A percentile compares a stretch with the other conserved stretches of the same genome.
Conservation (phyloP, 2,329 filamentous ascomycete genomes). For the Ophioceras dolichostomum region DNA sequence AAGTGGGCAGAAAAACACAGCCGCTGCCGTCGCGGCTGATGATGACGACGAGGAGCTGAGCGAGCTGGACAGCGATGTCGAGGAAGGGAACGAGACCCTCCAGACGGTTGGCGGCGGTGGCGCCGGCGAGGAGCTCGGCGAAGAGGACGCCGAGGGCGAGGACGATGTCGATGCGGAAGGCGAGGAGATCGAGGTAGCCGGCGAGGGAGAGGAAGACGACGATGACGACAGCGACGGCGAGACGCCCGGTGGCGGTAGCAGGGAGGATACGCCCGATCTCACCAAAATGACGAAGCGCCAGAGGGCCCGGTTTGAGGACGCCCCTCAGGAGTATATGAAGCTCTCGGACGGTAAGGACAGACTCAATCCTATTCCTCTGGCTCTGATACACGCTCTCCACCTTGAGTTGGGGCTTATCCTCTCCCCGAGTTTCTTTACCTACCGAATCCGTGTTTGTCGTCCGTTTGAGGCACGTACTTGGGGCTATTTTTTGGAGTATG, state of each 20-base stretch:
- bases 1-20: not conserved
- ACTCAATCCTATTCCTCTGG: not conserved
- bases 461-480: too few species aligned
- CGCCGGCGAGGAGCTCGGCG: slow-evolving; percentile 15
- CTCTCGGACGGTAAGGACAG: slow-evolving; percentile 42
- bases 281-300: slow-evolving; percentile 50
- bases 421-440: not conserved
- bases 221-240: slow-evolving; percentile 30
- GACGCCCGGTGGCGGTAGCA: slow-evolving; percentile 23
- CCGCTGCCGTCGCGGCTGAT: not conserved
- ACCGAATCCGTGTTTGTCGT: too few species aligned
- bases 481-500: too few species aligned
- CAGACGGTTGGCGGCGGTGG: not conserved
- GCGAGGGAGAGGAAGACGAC: slow-evolving; percentile 20
- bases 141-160: slow-evolving; percentile 32
- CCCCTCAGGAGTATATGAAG: slow-evolving; percentile 43
- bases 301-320: slow-evolving; percentile 43
- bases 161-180: slow-evolving; percentile 27
- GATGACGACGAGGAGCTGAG: slow-evolving; percentile 45
- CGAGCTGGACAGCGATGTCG: slow-evolving; percentile 40
- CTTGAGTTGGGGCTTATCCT: not conserved
- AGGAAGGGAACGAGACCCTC: slow-evolving; percentile 33
- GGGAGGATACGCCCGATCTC: slow-evolving; percentile 38
- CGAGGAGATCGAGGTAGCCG: slow-evolving; percentile 23
- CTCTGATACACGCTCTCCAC: not conserved